phyloP scores from a whole-genome alignment of 2,329 filamentous ascomycete genomes.

The Aureobasidium sp. region DNA sequence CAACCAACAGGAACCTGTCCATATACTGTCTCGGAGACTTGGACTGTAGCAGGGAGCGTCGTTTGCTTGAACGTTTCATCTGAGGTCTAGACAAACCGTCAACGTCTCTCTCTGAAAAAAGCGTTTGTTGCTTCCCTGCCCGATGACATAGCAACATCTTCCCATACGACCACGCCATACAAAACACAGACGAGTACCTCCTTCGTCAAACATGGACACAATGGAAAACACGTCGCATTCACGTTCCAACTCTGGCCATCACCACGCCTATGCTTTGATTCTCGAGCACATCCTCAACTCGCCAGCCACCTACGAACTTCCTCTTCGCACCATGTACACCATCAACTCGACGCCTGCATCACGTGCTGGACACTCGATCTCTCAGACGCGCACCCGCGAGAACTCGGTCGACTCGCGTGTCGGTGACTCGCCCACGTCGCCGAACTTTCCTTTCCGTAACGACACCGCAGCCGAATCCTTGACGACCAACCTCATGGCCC shows the following conservation, averaged over 20 bases:
- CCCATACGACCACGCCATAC: neutral
- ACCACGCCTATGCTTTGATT: constrained; percentile 35
- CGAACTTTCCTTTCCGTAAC: constrained; percentile 26
- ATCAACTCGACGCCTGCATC: constrained; percentile 51
- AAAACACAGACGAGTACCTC: constrained; percentile 2
- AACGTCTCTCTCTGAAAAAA: constrained; percentile 10
- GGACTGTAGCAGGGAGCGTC: neutral
- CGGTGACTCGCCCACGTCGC: constrained; percentile 33
- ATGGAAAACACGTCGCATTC: constrained; percentile 17
- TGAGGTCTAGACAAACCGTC: constrained; percentile 1
- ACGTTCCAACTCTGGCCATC: constrained; percentile 31
- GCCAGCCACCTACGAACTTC: constrained; percentile 58
- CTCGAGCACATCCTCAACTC: constrained; percentile 55
- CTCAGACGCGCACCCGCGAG: neutral
- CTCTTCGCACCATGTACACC: constrained; percentile 60
- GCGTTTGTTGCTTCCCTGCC: constrained; percentile 1
- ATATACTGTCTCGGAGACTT: neutral
- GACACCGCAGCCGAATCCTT: constrained; percentile 37
- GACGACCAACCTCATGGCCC: constrained; percentile 45
- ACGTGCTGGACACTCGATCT: constrained; percentile 31
- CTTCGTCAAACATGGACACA: constrained; percentile 6
- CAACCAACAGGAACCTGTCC: neutral
- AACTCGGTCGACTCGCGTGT: constrained; percentile 16
- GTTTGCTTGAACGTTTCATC: constrained; percentile 9
- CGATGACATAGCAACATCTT: constrained; percentile 9